Conservation (phyloP, 116 monocot species). For the Iris pallida region DNA sequence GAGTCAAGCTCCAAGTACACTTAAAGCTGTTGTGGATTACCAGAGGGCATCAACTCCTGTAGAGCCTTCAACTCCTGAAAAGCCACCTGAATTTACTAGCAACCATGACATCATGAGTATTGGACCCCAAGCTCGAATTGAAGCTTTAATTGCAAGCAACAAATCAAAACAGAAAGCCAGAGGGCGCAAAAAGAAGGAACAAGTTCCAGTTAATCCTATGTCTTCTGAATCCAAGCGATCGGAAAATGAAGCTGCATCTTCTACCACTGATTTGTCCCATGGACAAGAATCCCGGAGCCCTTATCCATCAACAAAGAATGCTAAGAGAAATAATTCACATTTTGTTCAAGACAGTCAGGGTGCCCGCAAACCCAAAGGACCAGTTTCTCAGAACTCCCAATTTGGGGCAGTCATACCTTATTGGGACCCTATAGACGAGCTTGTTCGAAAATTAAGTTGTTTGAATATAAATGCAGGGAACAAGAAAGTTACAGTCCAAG, state of each 20-base stretch:
- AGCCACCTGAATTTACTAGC: slow-evolving; percentile 6
- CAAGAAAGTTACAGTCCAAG: slow-evolving; percentile 9
- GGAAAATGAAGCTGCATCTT: not conserved
- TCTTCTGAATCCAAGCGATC: slow-evolving; percentile 1
- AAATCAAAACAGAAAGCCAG: slow-evolving; percentile 10
- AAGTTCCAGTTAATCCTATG: not conserved
- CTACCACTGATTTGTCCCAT: not conserved
- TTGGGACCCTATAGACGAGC: slow-evolving; percentile 31
- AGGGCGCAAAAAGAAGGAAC: slow-evolving; percentile 20
- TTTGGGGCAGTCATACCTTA: slow-evolving; percentile 10
- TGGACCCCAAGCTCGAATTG: slow-evolving; percentile 17
- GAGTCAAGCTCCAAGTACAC: slow-evolving; percentile 3
- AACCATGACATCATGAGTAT: slow-evolving; percentile 6
- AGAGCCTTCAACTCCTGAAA: slow-evolving; percentile 1
- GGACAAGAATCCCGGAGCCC: not conserved
- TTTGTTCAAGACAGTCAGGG: slow-evolving; percentile 7
- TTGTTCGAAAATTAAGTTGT: slow-evolving; percentile 34
- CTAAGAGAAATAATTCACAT: not conserved
- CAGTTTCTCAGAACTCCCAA: not conserved
- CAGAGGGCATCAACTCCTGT: not conserved
- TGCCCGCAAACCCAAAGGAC: slow-evolving; percentile 8
- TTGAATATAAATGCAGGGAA: slow-evolving; percentile 31
- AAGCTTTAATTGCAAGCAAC: slow-evolving; percentile 6
- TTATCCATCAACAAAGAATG: not conserved
- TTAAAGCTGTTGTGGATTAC: not conserved